phyloP scores from a whole-genome alignment of 495 filamentous ascomycete genomes.

The Bryoglossum gracile region DNA sequence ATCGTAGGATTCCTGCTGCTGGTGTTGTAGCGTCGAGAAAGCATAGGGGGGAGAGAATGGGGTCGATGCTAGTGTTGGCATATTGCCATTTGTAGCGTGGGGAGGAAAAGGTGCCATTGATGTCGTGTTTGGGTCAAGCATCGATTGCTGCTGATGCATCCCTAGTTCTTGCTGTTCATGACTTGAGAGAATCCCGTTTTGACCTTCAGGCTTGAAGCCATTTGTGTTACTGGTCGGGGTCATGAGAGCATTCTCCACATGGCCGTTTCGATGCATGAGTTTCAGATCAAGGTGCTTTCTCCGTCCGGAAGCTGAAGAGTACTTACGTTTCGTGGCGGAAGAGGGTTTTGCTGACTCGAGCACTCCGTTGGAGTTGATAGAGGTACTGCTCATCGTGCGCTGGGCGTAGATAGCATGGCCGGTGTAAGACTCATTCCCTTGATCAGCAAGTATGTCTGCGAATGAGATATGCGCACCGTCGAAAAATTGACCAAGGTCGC shows the following conservation, averaged over 20 bases:
- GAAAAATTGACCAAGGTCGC: constrained; percentile 39
- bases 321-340: constrained; percentile 11
- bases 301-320: constrained; percentile 6
- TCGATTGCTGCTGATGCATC: constrained; percentile 13
- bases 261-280: constrained; percentile 8
- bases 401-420: constrained; percentile 37
- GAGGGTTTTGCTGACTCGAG: neutral
- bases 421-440: constrained; percentile 39
- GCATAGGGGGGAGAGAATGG: constrained; percentile 36
- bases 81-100: constrained; percentile 7
- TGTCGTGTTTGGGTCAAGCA: constrained; percentile 14
- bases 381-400: constrained; percentile 19
- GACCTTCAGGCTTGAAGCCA: neutral
- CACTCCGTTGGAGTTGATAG: neutral
- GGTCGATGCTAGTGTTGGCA: constrained; percentile 26
- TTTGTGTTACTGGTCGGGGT: too few species aligned
- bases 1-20: constrained; percentile 34
- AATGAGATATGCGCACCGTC: constrained; percentile 45
- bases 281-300: constrained; percentile 21
- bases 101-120: constrained; percentile 4
- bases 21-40: constrained; percentile 21
- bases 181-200: neutral
- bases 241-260: constrained; percentile 11
- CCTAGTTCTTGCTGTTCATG: constrained; percentile 9
- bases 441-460: constrained; percentile 31